Conservation (phyloP, 2,329 filamentous ascomycete species). For the Neopestalotiopsis sp. region DNA sequence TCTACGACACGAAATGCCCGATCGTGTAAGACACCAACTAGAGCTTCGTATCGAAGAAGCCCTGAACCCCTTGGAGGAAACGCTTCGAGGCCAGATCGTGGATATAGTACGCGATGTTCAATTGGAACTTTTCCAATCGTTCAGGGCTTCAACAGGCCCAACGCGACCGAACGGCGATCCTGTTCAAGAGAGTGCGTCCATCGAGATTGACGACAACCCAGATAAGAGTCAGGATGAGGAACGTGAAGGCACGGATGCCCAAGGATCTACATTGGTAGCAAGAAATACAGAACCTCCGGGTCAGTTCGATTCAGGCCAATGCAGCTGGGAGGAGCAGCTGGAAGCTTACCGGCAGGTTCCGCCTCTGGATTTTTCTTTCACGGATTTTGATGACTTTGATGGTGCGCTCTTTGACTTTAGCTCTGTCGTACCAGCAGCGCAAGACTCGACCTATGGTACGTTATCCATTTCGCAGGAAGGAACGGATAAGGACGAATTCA, state of each 20-base stretch:
- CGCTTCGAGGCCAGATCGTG: conserved; percentile 20
- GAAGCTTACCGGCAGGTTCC: neutral
- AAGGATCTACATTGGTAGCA: neutral
- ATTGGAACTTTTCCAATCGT: conserved; percentile 18
- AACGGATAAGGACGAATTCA: neutral
- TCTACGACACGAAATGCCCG: conserved; percentile 20
- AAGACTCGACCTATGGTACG: neutral
- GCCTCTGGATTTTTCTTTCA: neutral
- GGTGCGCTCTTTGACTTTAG: neutral
- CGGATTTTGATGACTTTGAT: neutral
- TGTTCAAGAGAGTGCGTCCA: neutral
- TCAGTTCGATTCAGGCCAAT: neutral
- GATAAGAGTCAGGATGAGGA: neutral
- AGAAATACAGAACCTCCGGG: neutral
- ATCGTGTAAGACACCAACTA: conserved; percentile 21
- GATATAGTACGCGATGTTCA: conserved; percentile 24
- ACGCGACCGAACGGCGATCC: neutral
- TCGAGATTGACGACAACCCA: neutral
- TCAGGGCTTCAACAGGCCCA: neutral
- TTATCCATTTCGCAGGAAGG: neutral
- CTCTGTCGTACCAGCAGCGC: neutral
- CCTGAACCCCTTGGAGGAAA: conserved; percentile 22
- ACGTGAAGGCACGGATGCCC: too few species aligned
- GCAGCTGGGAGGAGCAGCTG: neutral
- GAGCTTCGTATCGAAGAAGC: conserved; percentile 21